These are phyloP conservation scores for Protomyces arabidopsidicola DNA, from an alignment of 1,139 yeast species.

Conservation along the genomic window DNA sequence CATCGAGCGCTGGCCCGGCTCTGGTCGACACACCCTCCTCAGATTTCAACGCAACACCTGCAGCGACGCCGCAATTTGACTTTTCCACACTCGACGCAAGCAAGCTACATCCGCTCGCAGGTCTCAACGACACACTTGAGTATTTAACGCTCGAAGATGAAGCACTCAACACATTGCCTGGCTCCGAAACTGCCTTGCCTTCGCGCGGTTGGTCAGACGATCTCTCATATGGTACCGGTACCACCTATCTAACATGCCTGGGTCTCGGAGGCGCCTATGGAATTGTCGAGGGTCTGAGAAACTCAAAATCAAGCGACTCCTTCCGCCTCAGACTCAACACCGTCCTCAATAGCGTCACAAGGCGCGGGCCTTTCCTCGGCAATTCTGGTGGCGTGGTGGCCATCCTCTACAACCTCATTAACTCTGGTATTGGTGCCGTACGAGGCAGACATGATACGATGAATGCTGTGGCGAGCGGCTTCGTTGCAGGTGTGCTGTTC, in stretches of 20 bases:
- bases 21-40: background rate
- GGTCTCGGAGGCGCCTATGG: constrained; percentile 89
- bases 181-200: constrained; percentile 85
- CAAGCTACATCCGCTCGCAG: constrained; percentile 87
- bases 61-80: constrained; percentile 11
- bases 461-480: constrained; percentile 86
- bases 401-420: constrained; percentile 75
- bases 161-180: constrained; percentile 66
- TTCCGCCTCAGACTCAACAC: constrained; percentile 75
- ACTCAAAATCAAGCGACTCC: constrained; percentile 68
- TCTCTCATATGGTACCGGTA: constrained; percentile 95
- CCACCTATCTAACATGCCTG: constrained; percentile 65
- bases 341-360: constrained; percentile 82
- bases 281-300: constrained; percentile 71
- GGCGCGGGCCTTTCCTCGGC: constrained; percentile 93
- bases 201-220: constrained; percentile 97
- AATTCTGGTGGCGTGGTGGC: constrained; percentile 94
- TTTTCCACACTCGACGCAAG: constrained; percentile 49
- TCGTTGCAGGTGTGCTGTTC: constrained; percentile 85
- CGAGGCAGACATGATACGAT: constrained; percentile 85
- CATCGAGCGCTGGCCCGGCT: background rate
- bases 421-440: constrained; percentile 67
- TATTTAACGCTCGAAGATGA: constrained; percentile 87
- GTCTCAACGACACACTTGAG: constrained; percentile 78
- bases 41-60: background rate